Evolutionary conservation across 2,329 filamentous ascomycete genomes (phyloP).

Genomic region (Cytospora piceicola): DNA sequence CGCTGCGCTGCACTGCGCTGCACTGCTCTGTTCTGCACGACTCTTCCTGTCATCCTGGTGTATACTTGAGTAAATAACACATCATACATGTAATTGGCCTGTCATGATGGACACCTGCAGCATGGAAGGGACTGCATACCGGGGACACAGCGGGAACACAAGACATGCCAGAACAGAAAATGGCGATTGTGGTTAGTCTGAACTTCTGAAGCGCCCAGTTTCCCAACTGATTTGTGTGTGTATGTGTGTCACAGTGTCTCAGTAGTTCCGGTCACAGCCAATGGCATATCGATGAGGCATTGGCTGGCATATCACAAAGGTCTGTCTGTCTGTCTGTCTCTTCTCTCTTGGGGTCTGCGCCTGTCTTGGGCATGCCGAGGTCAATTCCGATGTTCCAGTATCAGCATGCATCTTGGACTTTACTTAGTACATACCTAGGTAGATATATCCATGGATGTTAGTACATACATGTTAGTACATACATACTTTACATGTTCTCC

Average conservation of each 20-base stretch:
- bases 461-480: too few species aligned
- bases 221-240: not conserved
- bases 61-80: not conserved
- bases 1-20: too few species aligned
- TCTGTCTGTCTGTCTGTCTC: too few species aligned
- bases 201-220: not conserved
- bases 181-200: not conserved
- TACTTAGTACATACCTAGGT: too few species aligned
- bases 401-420: not conserved
- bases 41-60: not conserved
- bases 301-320: too few species aligned
- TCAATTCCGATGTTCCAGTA: not conserved
- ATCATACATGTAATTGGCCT: not conserved
- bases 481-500: too few species aligned
- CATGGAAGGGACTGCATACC: not conserved
- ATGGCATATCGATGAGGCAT: not conserved
- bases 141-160: not conserved
- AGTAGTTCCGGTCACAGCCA: slow-evolving; percentile 4
- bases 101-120: not conserved
- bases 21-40: too few species aligned
- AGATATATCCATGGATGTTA: too few species aligned
- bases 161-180: not conserved
- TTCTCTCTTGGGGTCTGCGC: not conserved
- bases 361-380: not conserved
- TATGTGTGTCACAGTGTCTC: not conserved